Evolutionary conservation across 2,329 filamentous ascomycete species (phyloP), one percentile per base, ranked within the genome.

Genomic region (Fusarium nanum): DNA sequence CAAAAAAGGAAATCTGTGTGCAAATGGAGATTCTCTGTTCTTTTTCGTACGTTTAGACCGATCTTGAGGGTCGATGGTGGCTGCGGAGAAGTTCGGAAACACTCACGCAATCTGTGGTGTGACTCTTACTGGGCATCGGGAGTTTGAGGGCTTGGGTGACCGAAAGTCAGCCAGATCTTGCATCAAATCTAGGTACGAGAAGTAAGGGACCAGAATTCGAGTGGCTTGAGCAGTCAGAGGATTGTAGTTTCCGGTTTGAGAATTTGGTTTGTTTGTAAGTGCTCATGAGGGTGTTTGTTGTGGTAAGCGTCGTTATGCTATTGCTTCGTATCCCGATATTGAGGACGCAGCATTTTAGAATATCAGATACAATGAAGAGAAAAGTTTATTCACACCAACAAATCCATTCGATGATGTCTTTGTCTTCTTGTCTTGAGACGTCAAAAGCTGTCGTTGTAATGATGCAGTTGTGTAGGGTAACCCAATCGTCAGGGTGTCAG

Each of bases 91-190:
- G 60, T 40, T 65, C 68, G 68, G 68, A 42, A 46, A 55, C 41
- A 18, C 56, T 68, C 68, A 58, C 41, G 60, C 68, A 53, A 61
- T 56, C 42, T 58, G 68, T 71, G 68, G 68, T 68, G 56, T 71
- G 68, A 71, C 49, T 65, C 27, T 68, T 41, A 46, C 59, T 59
- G 30, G 52, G 47, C 44, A 20, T 65, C 64, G 60, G 68, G 53
- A 68, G 37, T 56, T 68, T 55, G 56, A 71, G 68, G 64, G 22
- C 53, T 42, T 25, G 14, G 49, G 16, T 27, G 50, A 56, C 30
- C 53, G 34, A n/a, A 37, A 11, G n/a, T 40, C 20, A 28, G 55
- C 12, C 22, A 56, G 22, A 28, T 27, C 20, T 47, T 55, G 32
- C 47, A 54, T 25, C 54, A 22, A 47, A 50, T 56, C 42, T 27